Evolutionary conservation across 305 asterid genomes (phyloP).

Genomic region (Lippia alba): DNA sequence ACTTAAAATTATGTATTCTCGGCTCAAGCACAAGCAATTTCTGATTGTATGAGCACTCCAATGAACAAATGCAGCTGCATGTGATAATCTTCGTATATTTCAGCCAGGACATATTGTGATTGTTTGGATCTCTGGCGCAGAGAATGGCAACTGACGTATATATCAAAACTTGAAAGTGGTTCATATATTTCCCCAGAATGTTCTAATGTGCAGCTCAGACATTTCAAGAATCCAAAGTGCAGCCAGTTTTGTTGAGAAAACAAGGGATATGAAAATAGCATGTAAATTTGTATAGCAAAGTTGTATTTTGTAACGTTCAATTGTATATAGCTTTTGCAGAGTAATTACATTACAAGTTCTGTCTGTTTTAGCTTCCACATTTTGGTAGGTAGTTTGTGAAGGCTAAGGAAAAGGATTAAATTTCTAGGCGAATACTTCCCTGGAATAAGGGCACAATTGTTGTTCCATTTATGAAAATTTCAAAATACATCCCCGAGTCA

Average conservation of each 20-base stretch:
- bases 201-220: conserved; percentile 26
- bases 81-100: neutral
- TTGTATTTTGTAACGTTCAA: conserved; percentile 5
- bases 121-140: neutral
- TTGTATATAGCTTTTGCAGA: conserved; percentile 21
- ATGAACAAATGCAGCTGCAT: conserved; percentile 24
- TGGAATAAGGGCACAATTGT: conserved; percentile 5
- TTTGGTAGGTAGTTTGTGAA: conserved; percentile 17
- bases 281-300: neutral
- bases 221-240: conserved; percentile 11
- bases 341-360: conserved; percentile 13
- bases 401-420: neutral
- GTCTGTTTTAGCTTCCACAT: conserved; percentile 10
- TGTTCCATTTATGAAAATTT: neutral
- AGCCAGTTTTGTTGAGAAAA: conserved; percentile 42
- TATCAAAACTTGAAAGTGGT: neutral
- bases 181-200: neutral
- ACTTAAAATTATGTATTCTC: conserved; percentile 33
- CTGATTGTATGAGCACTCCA: conserved; percentile 17
- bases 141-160: conserved; percentile 3
- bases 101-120: neutral
- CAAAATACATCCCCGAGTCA: neutral
- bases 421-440: neutral
- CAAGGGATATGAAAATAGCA: conserved; percentile 19
- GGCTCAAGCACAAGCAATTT: conserved; percentile 23